Percentiles rank a stretch among this genome's conserved stretches.
Evolutionary conservation across 352 stramenopile genomes (phyloP).

Genomic region (Pythium pectinolyticum): DNA sequence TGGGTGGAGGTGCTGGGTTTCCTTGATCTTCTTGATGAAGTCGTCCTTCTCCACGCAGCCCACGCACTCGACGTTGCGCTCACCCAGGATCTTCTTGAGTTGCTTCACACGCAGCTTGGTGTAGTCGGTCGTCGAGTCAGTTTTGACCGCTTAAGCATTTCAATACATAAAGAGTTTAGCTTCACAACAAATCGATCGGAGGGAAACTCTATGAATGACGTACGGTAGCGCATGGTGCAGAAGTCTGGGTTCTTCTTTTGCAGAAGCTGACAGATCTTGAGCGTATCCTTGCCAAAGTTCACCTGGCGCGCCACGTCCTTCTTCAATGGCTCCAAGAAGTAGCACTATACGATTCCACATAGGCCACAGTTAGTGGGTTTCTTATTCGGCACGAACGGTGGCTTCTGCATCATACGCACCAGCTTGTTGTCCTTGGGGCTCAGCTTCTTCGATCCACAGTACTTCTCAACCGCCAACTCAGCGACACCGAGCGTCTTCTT

Average conservation of each 20-base stretch:
- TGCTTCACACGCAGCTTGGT: slow-evolving; percentile 94
- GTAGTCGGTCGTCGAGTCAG: slow-evolving; percentile 94
- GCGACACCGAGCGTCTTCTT: slow-evolving; percentile 80
- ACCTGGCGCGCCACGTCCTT: slow-evolving; percentile 92
- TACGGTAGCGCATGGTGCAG: slow-evolving; percentile 93
- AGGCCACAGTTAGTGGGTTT: no score
- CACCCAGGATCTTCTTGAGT: slow-evolving; percentile 92
- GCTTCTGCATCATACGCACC: slow-evolving; percentile 40
- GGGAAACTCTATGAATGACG: no score
- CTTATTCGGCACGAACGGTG: no score
- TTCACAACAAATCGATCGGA: no score
- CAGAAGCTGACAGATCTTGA: slow-evolving; percentile 93
- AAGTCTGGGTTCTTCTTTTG: slow-evolving; percentile 95
- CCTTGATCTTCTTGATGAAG: slow-evolving; percentile 94
- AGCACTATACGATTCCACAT: slow-evolving; percentile 86
- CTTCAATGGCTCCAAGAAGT: slow-evolving; percentile 94
- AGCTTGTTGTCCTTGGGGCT: slow-evolving; percentile 91
- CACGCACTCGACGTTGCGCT: slow-evolving; percentile 91
- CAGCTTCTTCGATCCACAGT: slow-evolving; percentile 80
- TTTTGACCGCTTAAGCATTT: slow-evolving; percentile 82
- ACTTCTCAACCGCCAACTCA: slow-evolving; percentile 83
- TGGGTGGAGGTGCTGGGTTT: slow-evolving; percentile 80
- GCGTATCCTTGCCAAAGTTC: slow-evolving; percentile 89
- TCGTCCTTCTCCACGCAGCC: slow-evolving; percentile 95
- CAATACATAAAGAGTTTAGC: no score